Evolutionary conservation across 345 rosid species (phyloP), one percentile per base, ranked within the genome.

Genomic region (Populus simonii): DNA sequence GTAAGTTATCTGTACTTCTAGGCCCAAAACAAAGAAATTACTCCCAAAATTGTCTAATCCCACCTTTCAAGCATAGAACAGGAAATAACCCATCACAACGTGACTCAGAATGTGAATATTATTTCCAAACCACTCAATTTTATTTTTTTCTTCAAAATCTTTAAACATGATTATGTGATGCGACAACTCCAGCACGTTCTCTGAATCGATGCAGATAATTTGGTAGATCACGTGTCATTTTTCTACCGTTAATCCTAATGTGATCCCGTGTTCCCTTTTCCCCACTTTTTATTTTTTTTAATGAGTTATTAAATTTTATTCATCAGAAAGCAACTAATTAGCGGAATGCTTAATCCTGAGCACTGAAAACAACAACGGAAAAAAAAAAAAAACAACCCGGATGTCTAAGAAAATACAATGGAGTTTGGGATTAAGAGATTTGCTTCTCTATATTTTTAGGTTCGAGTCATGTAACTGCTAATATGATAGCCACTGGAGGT

Each of bases 391-490:
- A 41, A 1, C 13, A 33, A 4, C 45, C 3, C 0, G 13, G 10
- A 41, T 3, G 13, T 41, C 63, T n/a, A 57, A 3, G 62, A 57
- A 57, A 57, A 4, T 5, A 57, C 3, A 25, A 25, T 25, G 25
- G 25, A 25, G 25, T 1, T 25, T 25, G 25, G 1, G 0, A 25
- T 25, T 1, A 25, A 25, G 25, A 25, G 1, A 25, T 27, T 27
- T 27, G 1, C 1, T 27, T 1, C 1, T 27, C 1, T 27, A 27
- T 27, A 1, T 0, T 27, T 1, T 27, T 1, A 27, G 27, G 1
- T 27, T 27, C 27, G 27, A 27, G 27, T 1, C 1, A 1, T 27
- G 1, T 27, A 1, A 1, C 1, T 27, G 1, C 1, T 27, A 27
- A 27, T 27, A 27, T 27, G 1, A 27, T 27, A 27, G 27, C 27